Evolutionary conservation across 305 asterid genomes (phyloP).

Genomic region (Petunia hybrid): DNA sequence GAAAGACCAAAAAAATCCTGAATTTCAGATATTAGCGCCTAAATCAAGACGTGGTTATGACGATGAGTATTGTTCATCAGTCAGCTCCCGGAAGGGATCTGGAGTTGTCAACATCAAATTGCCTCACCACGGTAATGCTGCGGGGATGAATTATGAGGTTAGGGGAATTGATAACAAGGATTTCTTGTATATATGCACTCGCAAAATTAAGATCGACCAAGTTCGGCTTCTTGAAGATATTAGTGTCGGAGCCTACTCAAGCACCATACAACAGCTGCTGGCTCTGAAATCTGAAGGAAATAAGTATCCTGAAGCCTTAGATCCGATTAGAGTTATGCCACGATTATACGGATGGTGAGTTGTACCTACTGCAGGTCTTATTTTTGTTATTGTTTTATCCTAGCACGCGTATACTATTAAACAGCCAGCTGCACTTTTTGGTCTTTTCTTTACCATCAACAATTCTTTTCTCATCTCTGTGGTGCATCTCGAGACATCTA

Average conservation of each 20-base stretch:
- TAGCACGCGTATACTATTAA: not conserved
- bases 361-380: not conserved
- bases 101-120: conserved; percentile 76
- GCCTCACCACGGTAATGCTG: conserved; percentile 85
- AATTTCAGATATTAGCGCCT: conserved; percentile 79
- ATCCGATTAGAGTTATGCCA: conserved; percentile 85
- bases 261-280: conserved; percentile 74
- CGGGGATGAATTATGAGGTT: conserved; percentile 88
- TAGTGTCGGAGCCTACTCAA: conserved; percentile 86
- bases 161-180: conserved; percentile 73
- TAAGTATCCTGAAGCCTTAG: conserved; percentile 88
- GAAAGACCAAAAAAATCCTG: conserved; percentile 54
- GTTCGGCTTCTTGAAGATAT: conserved; percentile 93
- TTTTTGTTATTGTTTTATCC: conserved; percentile 15
- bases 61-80: conserved; percentile 78
- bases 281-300: conserved; percentile 77
- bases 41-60: conserved; percentile 93
- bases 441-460: not conserved
- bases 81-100: conserved; percentile 79
- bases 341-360: conserved; percentile 14
- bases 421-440: not conserved
- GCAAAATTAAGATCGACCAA: conserved; percentile 79
- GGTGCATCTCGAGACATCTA: conserved; percentile 3
- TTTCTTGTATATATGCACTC: conserved; percentile 76
- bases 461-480: conserved; percentile 15